phyloP scores from a whole-genome alignment of 2,329 filamentous ascomycete genomes.

The Arthrinium phaeospermum region DNA sequence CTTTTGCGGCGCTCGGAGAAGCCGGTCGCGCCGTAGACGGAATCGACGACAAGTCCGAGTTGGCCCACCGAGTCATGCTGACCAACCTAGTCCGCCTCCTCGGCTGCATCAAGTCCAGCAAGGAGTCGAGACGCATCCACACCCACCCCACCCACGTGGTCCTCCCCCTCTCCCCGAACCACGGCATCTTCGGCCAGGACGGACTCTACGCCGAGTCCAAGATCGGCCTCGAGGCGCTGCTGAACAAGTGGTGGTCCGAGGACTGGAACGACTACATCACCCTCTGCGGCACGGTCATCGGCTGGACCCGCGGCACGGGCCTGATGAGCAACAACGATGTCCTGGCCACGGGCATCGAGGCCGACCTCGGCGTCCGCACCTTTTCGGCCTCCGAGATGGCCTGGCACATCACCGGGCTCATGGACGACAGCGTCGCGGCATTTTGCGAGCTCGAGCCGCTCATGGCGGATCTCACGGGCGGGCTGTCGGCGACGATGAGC shows the following conservation, averaged over 20 bases:
- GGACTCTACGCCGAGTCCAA: slow-evolving; percentile 53
- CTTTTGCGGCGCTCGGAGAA: slow-evolving; percentile 49
- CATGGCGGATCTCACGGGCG: slow-evolving; percentile 46
- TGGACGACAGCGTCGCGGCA: slow-evolving; percentile 35
- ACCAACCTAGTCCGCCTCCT: slow-evolving; percentile 45
- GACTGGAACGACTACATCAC: slow-evolving; percentile 44
- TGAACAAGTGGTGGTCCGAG: slow-evolving; percentile 43
- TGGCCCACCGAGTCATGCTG: slow-evolving; percentile 47
- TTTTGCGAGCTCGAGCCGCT: slow-evolving; percentile 42
- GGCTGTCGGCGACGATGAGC: slow-evolving; percentile 38
- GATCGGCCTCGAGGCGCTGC: slow-evolving; percentile 42
- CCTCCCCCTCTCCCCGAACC: slow-evolving; percentile 50
- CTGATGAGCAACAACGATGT: slow-evolving; percentile 50
- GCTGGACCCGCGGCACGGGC: slow-evolving; percentile 51
- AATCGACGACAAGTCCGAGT: slow-evolving; percentile 41
- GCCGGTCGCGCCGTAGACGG: slow-evolving; percentile 41
- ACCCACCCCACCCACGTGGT: slow-evolving; percentile 45
- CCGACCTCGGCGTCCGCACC: slow-evolving; percentile 41
- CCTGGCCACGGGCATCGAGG: slow-evolving; percentile 44
- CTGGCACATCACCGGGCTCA: slow-evolving; percentile 43
- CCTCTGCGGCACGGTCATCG: slow-evolving; percentile 48
- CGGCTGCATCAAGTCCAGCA: slow-evolving; percentile 40
- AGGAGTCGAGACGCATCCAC: slow-evolving; percentile 34
- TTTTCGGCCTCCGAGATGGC: slow-evolving; percentile 50
- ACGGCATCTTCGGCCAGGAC: slow-evolving; percentile 48